A percentile compares a stretch with the other conserved stretches of the same genome.
Conservation (phyloP, 768 basidiomycete species). For the Panaeolus cyanescens region DNA sequence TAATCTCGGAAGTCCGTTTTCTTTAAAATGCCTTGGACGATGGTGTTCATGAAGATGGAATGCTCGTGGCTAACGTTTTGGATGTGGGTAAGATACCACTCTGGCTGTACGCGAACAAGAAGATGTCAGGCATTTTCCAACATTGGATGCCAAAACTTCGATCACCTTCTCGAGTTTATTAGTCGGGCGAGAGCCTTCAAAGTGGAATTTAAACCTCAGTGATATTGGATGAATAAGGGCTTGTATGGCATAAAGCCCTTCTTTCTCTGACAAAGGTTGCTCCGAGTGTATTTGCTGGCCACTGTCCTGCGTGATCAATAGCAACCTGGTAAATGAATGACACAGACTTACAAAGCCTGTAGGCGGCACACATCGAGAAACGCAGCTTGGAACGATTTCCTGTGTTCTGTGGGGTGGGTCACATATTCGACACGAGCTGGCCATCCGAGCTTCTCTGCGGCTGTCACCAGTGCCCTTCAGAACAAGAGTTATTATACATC, state of each 20-base stretch:
- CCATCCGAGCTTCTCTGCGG: conserved; percentile 84
- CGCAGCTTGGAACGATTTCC: conserved; percentile 69
- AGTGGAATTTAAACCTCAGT: conserved; percentile 93
- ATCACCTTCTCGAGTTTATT: conserved; percentile 90
- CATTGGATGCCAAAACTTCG: not conserved
- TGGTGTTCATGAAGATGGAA: conserved; percentile 71
- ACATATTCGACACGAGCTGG: conserved; percentile 74
- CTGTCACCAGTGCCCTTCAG: conserved; percentile 60
- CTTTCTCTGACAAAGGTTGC: conserved; percentile 33
- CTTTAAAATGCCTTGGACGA: conserved; percentile 71
- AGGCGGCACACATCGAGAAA: conserved; percentile 78
- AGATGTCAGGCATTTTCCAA: not conserved
- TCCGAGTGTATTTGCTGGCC: conserved; percentile 46
- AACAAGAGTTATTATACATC: no score
- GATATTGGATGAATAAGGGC: conserved; percentile 83
- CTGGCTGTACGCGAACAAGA: conserved; percentile 59
- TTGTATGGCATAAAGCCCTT: conserved; percentile 81
- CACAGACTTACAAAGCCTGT: conserved; percentile 70
- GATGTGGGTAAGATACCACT: conserved; percentile 96
- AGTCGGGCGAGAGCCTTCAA: conserved; percentile 83
- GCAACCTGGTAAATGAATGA: not conserved
- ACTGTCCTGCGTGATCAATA: conserved; percentile 32
- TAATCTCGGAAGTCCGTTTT: conserved; percentile 63
- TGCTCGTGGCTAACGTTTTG: conserved; percentile 89
- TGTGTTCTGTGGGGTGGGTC: conserved; percentile 46